These are phyloP conservation scores for Xylaria sp. DNA, from an alignment of 2,329 filamentous ascomycete genomes.

Conservation along the genomic window DNA sequence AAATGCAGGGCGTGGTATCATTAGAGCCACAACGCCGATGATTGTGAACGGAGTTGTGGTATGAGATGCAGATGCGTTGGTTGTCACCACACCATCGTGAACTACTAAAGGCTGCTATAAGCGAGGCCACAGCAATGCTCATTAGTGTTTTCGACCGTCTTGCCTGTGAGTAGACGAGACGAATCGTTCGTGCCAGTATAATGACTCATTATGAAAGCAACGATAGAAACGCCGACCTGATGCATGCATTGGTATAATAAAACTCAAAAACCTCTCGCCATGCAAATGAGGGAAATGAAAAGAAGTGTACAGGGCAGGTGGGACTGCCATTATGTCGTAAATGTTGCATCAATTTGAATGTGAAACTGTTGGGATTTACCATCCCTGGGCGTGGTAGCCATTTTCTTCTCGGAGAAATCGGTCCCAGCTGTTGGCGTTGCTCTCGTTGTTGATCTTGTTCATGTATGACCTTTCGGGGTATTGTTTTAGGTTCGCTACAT, in stretches of 20 bases:
- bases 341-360: conserved; percentile 24
- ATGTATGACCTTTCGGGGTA: conserved; percentile 75
- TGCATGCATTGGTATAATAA: conserved; percentile 51
- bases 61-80: conserved; percentile 37
- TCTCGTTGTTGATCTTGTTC: conserved; percentile 67
- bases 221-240: conserved; percentile 49
- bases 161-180: conserved; percentile 37
- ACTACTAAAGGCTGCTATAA: conserved; percentile 36
- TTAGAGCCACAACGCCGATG: conserved; percentile 49
- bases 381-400: conserved; percentile 87
- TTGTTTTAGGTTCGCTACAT: conserved; percentile 88
- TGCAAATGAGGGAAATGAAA: conserved; percentile 47
- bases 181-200: conserved; percentile 43
- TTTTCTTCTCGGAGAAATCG: conserved; percentile 88
- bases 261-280: conserved; percentile 49
- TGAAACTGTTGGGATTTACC: conserved; percentile 63
- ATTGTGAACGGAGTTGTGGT: conserved; percentile 44
- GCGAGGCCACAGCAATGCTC: conserved; percentile 34
- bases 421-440: conserved; percentile 81
- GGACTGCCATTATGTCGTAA: conserved; percentile 38
- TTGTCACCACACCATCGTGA: conserved; percentile 36
- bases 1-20: conserved; percentile 52
- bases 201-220: conserved; percentile 47
- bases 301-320: conserved; percentile 48
- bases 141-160: conserved; percentile 17